These are phyloP conservation scores for Oropetium thomaeum DNA, from an alignment of 176 grass and related monocot species.

Conservation along the genomic window DNA sequence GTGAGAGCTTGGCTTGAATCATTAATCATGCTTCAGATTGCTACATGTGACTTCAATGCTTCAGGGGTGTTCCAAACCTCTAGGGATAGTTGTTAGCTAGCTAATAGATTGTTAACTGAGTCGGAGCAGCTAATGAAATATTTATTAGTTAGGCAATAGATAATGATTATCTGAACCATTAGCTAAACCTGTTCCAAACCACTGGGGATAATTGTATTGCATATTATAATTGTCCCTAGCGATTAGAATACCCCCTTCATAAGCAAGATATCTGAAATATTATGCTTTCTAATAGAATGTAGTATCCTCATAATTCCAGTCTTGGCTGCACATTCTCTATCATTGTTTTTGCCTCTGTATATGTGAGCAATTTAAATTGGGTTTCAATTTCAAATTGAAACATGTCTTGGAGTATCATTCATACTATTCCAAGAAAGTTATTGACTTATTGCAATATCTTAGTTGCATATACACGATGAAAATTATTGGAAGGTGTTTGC, in stretches of 20 bases:
- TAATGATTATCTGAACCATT: too few relatives aligned
- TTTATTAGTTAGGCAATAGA: too few relatives aligned
- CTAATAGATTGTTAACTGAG: too few relatives aligned
- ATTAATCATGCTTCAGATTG: not conserved
- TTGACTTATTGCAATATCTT: not conserved
- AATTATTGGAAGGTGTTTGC: not conserved
- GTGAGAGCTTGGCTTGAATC: too few relatives aligned
- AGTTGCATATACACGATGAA: not conserved
- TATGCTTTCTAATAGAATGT: not conserved
- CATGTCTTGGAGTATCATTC: not conserved
- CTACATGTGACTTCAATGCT: not conserved
- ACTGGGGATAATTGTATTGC: too few relatives aligned
- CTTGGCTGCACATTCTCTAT: not conserved
- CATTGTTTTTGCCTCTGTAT: not conserved
- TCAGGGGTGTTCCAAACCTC: too few relatives aligned
- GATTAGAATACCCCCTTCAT: too few relatives aligned
- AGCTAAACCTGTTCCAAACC: too few relatives aligned
- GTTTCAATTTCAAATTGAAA: conserved; percentile 11
- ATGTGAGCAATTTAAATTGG: not conserved
- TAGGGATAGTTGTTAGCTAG: too few relatives aligned
- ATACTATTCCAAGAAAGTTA: not conserved
- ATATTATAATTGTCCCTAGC: too few relatives aligned
- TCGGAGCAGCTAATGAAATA: too few relatives aligned
- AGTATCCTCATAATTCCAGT: not conserved
- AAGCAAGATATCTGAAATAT: not conserved